Evolutionary conservation across 345 rosid genomes (phyloP), one percentile per base, ranked within the genome.

Genomic region (Dipteronia sinensis): DNA sequence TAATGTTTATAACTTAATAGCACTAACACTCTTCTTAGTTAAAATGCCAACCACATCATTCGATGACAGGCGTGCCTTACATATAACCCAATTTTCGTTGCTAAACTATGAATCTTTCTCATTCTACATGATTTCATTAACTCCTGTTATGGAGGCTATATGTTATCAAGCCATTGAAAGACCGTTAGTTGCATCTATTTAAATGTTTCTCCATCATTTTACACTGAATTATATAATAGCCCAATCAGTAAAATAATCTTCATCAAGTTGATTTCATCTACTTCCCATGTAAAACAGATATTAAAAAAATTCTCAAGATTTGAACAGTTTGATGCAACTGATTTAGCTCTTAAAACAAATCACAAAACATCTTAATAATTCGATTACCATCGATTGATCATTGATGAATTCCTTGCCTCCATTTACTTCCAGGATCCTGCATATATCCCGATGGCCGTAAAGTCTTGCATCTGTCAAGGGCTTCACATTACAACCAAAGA

Each of bases 361-460:
- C 23, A n/a, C 7, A 12, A 34, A 61, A 40, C 15, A n/a, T 12
- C 7, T 38, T 38, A 34, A 38, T 6, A 59, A 61, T 22, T 47
- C 27, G 53, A 72, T 81, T 82, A 88, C 86, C 83, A 79, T 83
- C 25, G 87, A 84, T 25, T 84, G 90, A 77, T 88, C 88, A 42
- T 84, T 77, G 79, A 75, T 74, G 65, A 84, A 83, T 42, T 88
- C 90, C 79, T 84, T 75, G 74, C 91, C 88, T 12, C 91, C 90
- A 73, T 87, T 88, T 22, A 87, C 94, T 88, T 90, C 90, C 10
- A 90, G 83, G 67, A 90, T 84, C 82, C 94, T 87, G 84, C 94
- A 88, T 44, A 90, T 90, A 76, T 88, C 91, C 47, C 89, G 83
- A 67, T 90, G 90, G 16, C 86, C 84, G 42, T 86, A 90, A 9